Base-by-base conservation (phyloP, 2,329 filamentous ascomycete species). In the Fusarium nelsonii region DNA sequence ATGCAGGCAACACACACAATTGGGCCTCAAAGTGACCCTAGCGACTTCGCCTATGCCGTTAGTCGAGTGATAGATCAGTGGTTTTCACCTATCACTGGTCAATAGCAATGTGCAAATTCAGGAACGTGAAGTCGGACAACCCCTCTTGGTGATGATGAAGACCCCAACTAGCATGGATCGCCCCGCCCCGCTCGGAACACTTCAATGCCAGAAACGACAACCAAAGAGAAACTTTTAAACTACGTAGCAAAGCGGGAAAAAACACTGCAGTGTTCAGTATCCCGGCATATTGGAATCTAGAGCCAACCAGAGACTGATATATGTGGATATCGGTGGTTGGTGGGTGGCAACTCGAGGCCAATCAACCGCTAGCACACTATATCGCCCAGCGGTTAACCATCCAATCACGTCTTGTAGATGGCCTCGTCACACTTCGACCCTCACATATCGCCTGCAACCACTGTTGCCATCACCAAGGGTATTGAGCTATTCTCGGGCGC, bases 351-450 rank as follows among this genome's bases (percentile, higher is more conserved):
- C 50, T 51, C 20, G 48, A 51, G 32, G 49, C 73, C 73, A 74
- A 74, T 74, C 71, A 73, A 18, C 32, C 54, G 6, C 60, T 52
- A 32, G 59, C 55, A 65, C 63, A 46, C 52, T 68, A 56, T 71
- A 58, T 65, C 37, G 63, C 73, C 75, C 68, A 77, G 80, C 80
- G 80, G 78, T 82, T 84, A 81, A 75, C 59, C 63, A 28, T 43
- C 83, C 83, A 85, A 85, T 81, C 81, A 83, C 72, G 73, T 53
- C 44, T 48, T 68, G 56, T 58, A 68, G 51, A 66, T 68, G 68
- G 66, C 56, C 62, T 69, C 56, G 55, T 70, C 68, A 70, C 68
- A 70, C 63, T 54, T 63, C 45, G 44, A 45, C 60, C 50, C 68
- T 71, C 68, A 70, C 70, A 72, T 58, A 55, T 63, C 61, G 63